Conservation (phyloP, 495 filamentous ascomycete genomes). For the Lepraria neglecta region DNA sequence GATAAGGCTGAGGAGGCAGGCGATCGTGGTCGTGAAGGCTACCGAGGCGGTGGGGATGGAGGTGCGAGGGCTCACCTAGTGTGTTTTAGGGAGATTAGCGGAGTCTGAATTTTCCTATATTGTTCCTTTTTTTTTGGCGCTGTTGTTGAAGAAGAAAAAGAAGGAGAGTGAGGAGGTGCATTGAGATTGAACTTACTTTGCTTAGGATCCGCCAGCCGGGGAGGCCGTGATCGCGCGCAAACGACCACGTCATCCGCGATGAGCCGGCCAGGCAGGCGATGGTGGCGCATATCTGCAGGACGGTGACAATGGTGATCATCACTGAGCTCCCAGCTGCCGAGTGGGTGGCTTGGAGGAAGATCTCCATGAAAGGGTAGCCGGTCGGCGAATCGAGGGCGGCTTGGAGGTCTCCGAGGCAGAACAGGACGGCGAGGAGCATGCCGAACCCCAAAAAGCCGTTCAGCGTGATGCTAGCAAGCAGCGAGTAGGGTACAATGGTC, state of each 20-base stretch:
- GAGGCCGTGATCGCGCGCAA: slow-evolving; percentile 54
- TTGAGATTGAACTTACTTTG: slow-evolving; percentile 27
- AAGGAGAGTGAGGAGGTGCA: too few species aligned
- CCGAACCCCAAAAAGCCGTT: slow-evolving; percentile 38
- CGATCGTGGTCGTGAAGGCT: background rate
- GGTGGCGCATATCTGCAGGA: slow-evolving; percentile 31
- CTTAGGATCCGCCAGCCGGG: slow-evolving; percentile 48
- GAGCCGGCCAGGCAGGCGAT: slow-evolving; percentile 47
- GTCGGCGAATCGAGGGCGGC: slow-evolving; percentile 31
- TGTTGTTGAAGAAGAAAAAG: too few species aligned
- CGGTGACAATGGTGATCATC: slow-evolving; percentile 23
- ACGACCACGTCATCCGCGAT: slow-evolving; percentile 51
- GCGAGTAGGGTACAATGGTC: slow-evolving; percentile 31
- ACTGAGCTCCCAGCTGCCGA: slow-evolving; percentile 29
- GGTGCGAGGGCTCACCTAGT: background rate
- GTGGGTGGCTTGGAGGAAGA: slow-evolving; percentile 31
- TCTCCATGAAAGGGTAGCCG: slow-evolving; percentile 34
- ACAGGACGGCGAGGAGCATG: slow-evolving; percentile 37
- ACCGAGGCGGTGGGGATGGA: slow-evolving; percentile 1
- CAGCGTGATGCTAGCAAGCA: slow-evolving; percentile 34
- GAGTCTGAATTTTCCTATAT: too few species aligned
- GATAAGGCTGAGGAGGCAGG: slow-evolving; percentile 36
- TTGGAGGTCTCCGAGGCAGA: slow-evolving; percentile 37
- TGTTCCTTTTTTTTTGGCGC: too few species aligned
- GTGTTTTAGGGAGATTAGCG: background rate